phyloP scores from a whole-genome alignment of 2,329 filamentous ascomycete species.

The Phaeoacremonium minimum region DNA sequence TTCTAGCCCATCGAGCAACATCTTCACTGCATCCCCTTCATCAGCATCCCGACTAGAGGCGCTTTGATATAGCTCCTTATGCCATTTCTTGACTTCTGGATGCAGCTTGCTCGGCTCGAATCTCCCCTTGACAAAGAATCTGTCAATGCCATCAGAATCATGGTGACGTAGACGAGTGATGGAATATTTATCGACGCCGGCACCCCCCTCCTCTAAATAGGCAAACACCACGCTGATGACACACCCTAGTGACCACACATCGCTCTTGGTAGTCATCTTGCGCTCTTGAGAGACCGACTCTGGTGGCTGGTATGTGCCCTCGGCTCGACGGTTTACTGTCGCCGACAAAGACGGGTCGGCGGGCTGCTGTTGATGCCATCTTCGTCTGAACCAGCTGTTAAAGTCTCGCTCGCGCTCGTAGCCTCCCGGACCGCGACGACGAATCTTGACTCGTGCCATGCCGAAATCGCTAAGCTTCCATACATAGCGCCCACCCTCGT shows the following conservation, averaged over 20 bases:
- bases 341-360: slow-evolving; percentile 13
- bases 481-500: slow-evolving; percentile 11
- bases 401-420: slow-evolving; percentile 19
- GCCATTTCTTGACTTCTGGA: slow-evolving; percentile 12
- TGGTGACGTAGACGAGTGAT: slow-evolving; percentile 14
- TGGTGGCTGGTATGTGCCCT: slow-evolving; percentile 31
- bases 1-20: slow-evolving; percentile 21
- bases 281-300: slow-evolving; percentile 19
- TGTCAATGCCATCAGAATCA: slow-evolving; percentile 16
- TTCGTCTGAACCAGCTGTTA: slow-evolving; percentile 19
- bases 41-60: slow-evolving; percentile 10
- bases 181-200: slow-evolving; percentile 16
- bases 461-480: slow-evolving; percentile 39
- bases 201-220: slow-evolving; percentile 25
- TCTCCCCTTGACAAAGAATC: slow-evolving; percentile 13
- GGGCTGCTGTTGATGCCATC: slow-evolving; percentile 8
- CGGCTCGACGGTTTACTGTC: slow-evolving; percentile 21
- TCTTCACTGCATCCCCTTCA: slow-evolving; percentile 16
- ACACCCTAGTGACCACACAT: slow-evolving; percentile 36
- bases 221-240: slow-evolving; percentile 31
- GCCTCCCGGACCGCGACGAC: slow-evolving; percentile 9
- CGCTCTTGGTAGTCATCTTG: slow-evolving; percentile 26
- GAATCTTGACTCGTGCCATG: slow-evolving; percentile 28
- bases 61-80: slow-evolving; percentile 10
- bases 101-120: slow-evolving; percentile 10